Conservation (phyloP, 257 asterid species). For the Gynochthodes officinalis region DNA sequence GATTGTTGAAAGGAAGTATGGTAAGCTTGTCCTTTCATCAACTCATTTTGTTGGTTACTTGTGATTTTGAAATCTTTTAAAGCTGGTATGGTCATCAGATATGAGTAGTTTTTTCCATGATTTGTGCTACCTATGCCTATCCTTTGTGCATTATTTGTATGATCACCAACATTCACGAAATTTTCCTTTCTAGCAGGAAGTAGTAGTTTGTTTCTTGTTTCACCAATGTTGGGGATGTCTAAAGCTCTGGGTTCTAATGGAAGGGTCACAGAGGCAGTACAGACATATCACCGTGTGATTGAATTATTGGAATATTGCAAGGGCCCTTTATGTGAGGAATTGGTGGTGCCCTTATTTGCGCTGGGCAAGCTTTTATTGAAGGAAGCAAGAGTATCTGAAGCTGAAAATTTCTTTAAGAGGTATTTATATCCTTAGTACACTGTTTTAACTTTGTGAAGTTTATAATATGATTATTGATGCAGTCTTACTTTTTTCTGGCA, state of each 20-base stretch:
- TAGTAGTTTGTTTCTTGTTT: slow-evolving; percentile 48
- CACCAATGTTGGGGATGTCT: slow-evolving; percentile 79
- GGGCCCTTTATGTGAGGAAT: slow-evolving; percentile 52
- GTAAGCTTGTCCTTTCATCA: slow-evolving; percentile 32
- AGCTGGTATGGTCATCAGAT: neutral
- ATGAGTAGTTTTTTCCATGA: neutral
- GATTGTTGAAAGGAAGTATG: slow-evolving; percentile 58
- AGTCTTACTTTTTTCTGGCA: slow-evolving; percentile 20
- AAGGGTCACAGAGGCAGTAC: slow-evolving; percentile 56
- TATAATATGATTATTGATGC: slow-evolving; percentile 16
- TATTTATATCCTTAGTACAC: slow-evolving; percentile 22
- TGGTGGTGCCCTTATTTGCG: slow-evolving; percentile 60
- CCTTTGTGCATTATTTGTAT: neutral
- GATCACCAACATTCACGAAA: neutral
- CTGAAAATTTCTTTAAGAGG: slow-evolving; percentile 69
- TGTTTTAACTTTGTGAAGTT: neutral
- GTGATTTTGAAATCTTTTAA: neutral
- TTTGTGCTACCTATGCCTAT: neutral
- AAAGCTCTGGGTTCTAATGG: slow-evolving; percentile 53
- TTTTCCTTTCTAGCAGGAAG: slow-evolving; percentile 39
- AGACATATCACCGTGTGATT: slow-evolving; percentile 53
- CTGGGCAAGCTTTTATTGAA: slow-evolving; percentile 69
- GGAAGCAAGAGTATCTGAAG: slow-evolving; percentile 65
- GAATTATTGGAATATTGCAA: slow-evolving; percentile 48
- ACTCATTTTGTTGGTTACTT: neutral